Evolutionary conservation across 805 yeast species (phyloP), one percentile per base, ranked within the genome.

Genomic region (Candida saitoana): DNA sequence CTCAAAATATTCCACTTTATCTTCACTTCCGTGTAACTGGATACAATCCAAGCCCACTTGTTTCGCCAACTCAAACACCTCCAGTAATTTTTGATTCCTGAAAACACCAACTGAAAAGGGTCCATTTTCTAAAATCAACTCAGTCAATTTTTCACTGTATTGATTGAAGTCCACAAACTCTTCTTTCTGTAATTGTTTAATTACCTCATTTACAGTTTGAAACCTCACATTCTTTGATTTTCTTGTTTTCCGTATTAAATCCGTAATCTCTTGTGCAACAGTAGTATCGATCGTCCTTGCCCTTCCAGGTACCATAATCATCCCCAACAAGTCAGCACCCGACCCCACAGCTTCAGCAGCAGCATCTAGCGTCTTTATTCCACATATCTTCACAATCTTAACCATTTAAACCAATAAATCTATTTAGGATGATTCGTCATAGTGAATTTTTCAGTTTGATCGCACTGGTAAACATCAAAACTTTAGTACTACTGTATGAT

Each of bases 91-190:
- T 60, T 90, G 97, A 58, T 93, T 87, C 45, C 90, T 71, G 65
- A 91, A 88, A 3, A 91, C 99, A 1, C 98, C 99, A 2, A 89
- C 96, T 2, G 85, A 60, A 49, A 69, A 77, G 0, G 93, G 93
- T 0, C 89, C 87, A 30, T 65, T 61, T 36, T 60, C 65, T 31
- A 15, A 63, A 43, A 60, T 50, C 33, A 52, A 52, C 17, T 44
- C 37, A 43, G 48, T 38, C 1, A 50, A 29, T 3, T 53, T 45
- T 20, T 51, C 50, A 41, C 71, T 67, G 52, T 71, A 68, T 3
- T 58, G 64, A n/a, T 39, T 49, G 12, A 40, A 46, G 18, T 31
- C 29, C 3, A 37, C 42, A 33, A 54, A 55, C 1, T 41, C 29
- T 1, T 34, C 19, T 7, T 46, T 34, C 24, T 44, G 25, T 4